These are phyloP conservation scores for Cordyceps farinosa DNA, from an alignment of 2,329 filamentous ascomycete genomes.

Conservation along the genomic window DNA sequence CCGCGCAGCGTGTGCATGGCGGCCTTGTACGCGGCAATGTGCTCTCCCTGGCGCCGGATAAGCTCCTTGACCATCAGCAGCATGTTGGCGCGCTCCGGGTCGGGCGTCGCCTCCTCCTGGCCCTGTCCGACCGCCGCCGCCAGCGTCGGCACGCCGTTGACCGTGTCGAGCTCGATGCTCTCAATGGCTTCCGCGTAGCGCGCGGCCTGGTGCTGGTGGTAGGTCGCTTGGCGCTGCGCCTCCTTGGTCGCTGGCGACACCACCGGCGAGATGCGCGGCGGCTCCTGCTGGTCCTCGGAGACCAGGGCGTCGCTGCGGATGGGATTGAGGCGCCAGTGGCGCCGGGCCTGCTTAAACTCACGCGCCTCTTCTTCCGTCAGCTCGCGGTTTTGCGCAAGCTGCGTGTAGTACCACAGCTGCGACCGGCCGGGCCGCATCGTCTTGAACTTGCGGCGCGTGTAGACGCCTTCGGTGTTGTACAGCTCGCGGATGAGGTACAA, in stretches of 20 bases:
- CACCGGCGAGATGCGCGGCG: slow-evolving; percentile 18
- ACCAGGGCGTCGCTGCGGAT: slow-evolving; percentile 22
- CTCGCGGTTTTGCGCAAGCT: slow-evolving; percentile 28
- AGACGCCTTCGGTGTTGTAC: slow-evolving; percentile 28
- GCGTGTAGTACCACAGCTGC: slow-evolving; percentile 33
- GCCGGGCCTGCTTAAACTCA: slow-evolving; percentile 35
- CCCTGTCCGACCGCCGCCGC: background rate
- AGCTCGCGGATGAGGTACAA: slow-evolving; percentile 39
- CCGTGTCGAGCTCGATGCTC: slow-evolving; percentile 24
- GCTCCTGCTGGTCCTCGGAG: slow-evolving; percentile 22
- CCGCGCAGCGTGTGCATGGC: slow-evolving; percentile 31
- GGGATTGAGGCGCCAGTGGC: slow-evolving; percentile 32
- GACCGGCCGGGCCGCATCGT: slow-evolving; percentile 32
- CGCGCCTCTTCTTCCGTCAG: slow-evolving; percentile 32
- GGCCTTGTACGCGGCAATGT: slow-evolving; percentile 25
- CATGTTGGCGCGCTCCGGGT: background rate
- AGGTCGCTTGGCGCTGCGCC: slow-evolving; percentile 28
- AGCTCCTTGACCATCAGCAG: slow-evolving; percentile 21
- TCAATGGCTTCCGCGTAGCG: slow-evolving; percentile 25
- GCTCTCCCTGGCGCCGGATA: slow-evolving; percentile 25
- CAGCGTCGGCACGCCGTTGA: slow-evolving; percentile 11
- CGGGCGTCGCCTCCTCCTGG: background rate
- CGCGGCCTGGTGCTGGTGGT: slow-evolving; percentile 31
- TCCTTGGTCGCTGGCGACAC: slow-evolving; percentile 25
- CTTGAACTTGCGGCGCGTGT: slow-evolving; percentile 27